Base-by-base conservation (phyloP, 331 rosid genomes). In the Ulmus americana region DNA sequence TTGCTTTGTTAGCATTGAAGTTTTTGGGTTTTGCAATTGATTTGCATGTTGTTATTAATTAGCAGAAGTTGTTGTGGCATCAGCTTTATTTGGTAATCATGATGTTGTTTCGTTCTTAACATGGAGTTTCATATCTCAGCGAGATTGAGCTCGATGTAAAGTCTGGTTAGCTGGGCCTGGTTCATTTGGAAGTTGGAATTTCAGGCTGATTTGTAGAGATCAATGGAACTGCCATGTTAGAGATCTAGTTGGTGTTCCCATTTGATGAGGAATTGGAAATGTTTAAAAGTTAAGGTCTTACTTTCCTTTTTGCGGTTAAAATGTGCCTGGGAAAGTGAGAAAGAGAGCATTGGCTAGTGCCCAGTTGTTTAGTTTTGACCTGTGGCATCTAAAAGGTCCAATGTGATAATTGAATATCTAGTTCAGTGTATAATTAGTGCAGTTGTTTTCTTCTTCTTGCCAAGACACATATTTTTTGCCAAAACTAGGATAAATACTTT, bases 301-400 rank as follows among this genome's bases (percentile, higher is more conserved):
- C 39, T 28, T 50, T 7, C 13, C 14, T 44, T 54, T 55, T 44
- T 46, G 18, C 39, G 16, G 8, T 18, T 42, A 40, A 5, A 16
- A 58, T 4, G 43, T 45, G 55, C 22, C 10, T 14, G 52, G 6
- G 20, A 38, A 41, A 22, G 56, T 74, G 55, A 45, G 63, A 65
- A 55, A 16, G 55, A 49, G 13, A 61, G 70, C 45, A 7, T 45
- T 60, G 39, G 10, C 9, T 35, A 10, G 8, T 39, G 14, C 55
- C 10, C 55, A 7, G 55, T 35, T 58, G 8, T 48, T 67, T 53
- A 16, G 14, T 35, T 10, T 61, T 15, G 28, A 60, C 12, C 13
- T 14, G 12, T 47, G 22, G 45, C 3, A 4, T 8, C 12, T 14
- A 28, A 28, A 28, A 28, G 35, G 35, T 28, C 35, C 35, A 28